phyloP scores from a whole-genome alignment of 2,329 filamentous ascomycete genomes.

The Ophiostoma sp. region DNA sequence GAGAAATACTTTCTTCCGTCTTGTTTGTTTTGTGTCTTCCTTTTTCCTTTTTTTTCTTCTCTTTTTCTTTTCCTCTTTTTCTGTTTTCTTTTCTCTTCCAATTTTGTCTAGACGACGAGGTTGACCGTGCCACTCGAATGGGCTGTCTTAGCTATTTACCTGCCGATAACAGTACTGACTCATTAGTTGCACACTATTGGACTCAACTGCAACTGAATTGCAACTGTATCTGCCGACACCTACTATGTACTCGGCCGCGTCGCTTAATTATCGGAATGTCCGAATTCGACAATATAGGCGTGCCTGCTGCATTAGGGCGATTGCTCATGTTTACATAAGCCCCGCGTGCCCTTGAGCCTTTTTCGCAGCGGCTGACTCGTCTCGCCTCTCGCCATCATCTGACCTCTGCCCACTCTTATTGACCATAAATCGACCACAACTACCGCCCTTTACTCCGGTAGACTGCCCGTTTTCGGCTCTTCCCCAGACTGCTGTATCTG shows the following conservation, averaged over 20 bases:
- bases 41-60: background rate
- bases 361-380: background rate
- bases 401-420: background rate
- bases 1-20: background rate
- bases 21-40: background rate
- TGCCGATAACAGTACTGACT: background rate
- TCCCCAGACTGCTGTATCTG: background rate
- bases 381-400: background rate
- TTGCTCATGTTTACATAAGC: background rate
- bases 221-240: background rate
- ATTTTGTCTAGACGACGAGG: background rate
- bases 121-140: background rate
- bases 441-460: background rate
- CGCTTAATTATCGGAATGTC: slow-evolving; percentile 3
- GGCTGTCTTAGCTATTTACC: no score
- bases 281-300: background rate
- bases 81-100: no score
- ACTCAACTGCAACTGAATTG: background rate
- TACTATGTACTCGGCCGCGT: no score
- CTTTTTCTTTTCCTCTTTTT: background rate
- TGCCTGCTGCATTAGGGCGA: background rate
- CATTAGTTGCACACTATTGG: background rate
- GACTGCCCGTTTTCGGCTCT: background rate
- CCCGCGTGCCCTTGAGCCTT: no score
- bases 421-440: background rate